A percentile compares a stretch with the other conserved stretches of the same genome.
These are phyloP conservation scores for Fusarium annulatum DNA, from an alignment of 2,329 filamentous ascomycete species.

Conservation along the genomic window DNA sequence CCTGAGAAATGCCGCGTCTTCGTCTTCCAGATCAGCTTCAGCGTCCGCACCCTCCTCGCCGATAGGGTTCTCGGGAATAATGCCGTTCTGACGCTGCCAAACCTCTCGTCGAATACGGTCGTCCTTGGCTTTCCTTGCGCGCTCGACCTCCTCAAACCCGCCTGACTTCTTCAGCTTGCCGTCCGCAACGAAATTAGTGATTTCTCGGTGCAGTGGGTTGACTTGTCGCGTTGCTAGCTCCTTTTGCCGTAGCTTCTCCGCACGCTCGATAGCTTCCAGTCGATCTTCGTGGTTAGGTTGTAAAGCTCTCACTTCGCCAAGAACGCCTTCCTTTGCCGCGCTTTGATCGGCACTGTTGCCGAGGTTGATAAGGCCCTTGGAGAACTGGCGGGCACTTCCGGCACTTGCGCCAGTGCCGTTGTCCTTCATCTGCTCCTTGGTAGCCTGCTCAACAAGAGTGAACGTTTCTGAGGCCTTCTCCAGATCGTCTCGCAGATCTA, in stretches of 20 bases:
- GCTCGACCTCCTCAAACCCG: slow-evolving; percentile 92
- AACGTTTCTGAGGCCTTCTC: slow-evolving; percentile 96
- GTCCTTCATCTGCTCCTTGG: slow-evolving; percentile 95
- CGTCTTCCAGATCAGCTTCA: slow-evolving; percentile 28
- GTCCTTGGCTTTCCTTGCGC: slow-evolving; percentile 84
- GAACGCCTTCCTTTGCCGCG: slow-evolving; percentile 88
- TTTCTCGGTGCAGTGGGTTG: slow-evolving; percentile 84
- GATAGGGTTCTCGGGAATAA: slow-evolving; percentile 57
- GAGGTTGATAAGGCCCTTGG: slow-evolving; percentile 63
- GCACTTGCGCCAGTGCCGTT: slow-evolving; percentile 63
- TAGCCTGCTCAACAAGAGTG: slow-evolving; percentile 94
- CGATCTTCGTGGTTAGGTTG: slow-evolving; percentile 94
- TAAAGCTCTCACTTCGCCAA: slow-evolving; percentile 92
- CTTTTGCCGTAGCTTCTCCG: slow-evolving; percentile 89
- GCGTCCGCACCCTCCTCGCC: slow-evolving; percentile 51
- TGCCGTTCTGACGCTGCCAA: slow-evolving; percentile 73
- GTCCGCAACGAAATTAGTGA: slow-evolving; percentile 86
- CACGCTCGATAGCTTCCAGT: slow-evolving; percentile 95
- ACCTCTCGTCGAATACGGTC: slow-evolving; percentile 86
- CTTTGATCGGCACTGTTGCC: slow-evolving; percentile 73
- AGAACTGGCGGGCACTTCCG: slow-evolving; percentile 66
- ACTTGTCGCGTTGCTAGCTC: slow-evolving; percentile 83
- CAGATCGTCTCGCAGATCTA: slow-evolving; percentile 92
- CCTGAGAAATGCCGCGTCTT: slow-evolving; percentile 24
- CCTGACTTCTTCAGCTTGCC: slow-evolving; percentile 96